Evolutionary conservation across 2,329 filamentous ascomycete species (phyloP).

Genomic region (Leptographium wingfieldii): DNA sequence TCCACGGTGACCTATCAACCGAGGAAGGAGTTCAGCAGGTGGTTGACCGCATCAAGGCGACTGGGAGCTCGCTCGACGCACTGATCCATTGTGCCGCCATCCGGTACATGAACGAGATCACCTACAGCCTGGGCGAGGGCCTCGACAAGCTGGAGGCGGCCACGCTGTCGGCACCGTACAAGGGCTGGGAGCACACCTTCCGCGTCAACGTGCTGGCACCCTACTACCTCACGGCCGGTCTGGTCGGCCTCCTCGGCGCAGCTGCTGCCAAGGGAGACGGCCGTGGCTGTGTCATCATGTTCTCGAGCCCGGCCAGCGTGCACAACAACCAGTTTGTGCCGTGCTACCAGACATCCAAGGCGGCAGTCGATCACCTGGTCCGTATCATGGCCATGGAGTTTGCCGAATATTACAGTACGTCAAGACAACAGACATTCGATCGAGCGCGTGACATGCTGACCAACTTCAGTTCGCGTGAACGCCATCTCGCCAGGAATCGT

Average conservation of each 20-base stretch:
- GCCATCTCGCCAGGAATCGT: conserved; percentile 5
- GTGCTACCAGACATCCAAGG: conserved; percentile 5
- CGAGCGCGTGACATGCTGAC: not conserved
- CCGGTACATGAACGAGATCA: conserved; percentile 1
- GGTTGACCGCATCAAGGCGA: not conserved
- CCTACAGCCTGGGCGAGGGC: conserved; percentile 5
- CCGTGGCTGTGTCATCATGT: conserved; percentile 13
- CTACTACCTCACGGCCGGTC: conserved; percentile 13
- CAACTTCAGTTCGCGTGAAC: conserved; percentile 1
- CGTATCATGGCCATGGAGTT: conserved; percentile 7
- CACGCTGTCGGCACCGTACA: conserved; percentile 3
- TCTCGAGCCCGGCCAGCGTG: conserved; percentile 13
- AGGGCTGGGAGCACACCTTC: conserved; percentile 10
- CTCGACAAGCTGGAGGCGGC: conserved; percentile 24
- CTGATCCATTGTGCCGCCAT: conserved; percentile 3
- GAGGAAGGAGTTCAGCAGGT: conserved; percentile 7
- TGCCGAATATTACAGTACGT: conserved; percentile 1
- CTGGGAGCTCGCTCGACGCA: not conserved
- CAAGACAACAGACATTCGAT: not conserved
- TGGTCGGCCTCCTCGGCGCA: conserved; percentile 10
- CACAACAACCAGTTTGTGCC: conserved; percentile 11
- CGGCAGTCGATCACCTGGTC: conserved; percentile 7
- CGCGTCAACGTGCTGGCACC: conserved; percentile 11
- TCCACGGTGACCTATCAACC: conserved; percentile 7
- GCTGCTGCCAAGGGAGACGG: conserved; percentile 11